Conservation (phyloP, 2,329 filamentous ascomycete species). For the Microsporum audouinii region DNA sequence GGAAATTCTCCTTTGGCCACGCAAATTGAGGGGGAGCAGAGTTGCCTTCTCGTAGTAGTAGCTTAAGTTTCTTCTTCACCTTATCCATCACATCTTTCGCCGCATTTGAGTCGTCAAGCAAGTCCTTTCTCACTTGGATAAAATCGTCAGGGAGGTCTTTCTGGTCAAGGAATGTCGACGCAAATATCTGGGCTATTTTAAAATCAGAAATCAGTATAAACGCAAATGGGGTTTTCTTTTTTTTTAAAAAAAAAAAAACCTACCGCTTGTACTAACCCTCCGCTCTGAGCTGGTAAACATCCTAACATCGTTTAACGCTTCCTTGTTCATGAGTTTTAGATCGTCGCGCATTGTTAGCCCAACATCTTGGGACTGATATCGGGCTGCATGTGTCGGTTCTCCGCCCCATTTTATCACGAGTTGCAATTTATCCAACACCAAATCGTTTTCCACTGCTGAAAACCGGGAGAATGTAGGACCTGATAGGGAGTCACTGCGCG, state of each 20-base stretch:
- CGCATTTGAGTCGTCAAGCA: constrained; percentile 93
- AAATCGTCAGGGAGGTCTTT: constrained; percentile 77
- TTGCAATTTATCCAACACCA: constrained; percentile 90
- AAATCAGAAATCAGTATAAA: too few relatives aligned
- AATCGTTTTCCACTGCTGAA: constrained; percentile 81
- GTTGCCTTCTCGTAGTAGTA: constrained; percentile 79
- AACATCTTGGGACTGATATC: constrained; percentile 90
- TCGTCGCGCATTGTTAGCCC: constrained; percentile 95
- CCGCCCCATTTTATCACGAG: constrained; percentile 99
- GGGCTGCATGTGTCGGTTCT: constrained; percentile 90
- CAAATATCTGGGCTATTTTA: constrained; percentile 72
- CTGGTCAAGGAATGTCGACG: constrained; percentile 73
- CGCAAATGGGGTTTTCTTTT: too few relatives aligned
- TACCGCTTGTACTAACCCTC: constrained; percentile 74
- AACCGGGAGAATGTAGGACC: constrained; percentile 88
- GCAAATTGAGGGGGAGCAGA: constrained; percentile 90
- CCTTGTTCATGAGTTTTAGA: constrained; percentile 79
- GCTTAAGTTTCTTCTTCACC: constrained; percentile 98
- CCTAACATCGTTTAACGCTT: constrained; percentile 81
- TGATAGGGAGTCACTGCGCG: constrained; percentile 72
- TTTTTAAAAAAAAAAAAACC: constrained; percentile 15
- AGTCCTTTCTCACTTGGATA: constrained; percentile 83
- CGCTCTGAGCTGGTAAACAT: constrained; percentile 94
- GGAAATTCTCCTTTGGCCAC: constrained; percentile 87
- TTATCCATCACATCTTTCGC: constrained; percentile 99